Base-by-base conservation (phyloP, 345 rosid species). In the Eucalyptus cloeziana region DNA sequence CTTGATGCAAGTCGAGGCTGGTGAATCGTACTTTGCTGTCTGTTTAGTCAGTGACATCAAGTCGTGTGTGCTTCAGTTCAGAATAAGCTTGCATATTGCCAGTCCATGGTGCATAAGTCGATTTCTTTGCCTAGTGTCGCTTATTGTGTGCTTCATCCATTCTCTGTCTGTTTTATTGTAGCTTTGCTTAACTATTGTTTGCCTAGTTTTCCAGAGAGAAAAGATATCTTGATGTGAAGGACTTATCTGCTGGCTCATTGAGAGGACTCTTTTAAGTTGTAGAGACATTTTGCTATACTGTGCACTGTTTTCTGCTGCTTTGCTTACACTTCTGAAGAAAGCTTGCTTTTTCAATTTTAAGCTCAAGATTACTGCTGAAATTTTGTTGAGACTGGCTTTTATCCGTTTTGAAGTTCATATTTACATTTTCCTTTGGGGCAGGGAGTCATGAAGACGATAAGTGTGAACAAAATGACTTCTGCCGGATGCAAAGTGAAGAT, bases 401-500 rank as follows among this genome's bases (percentile, higher is more conserved):
- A 76, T 54, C 49, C 22, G 71, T 27, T 92, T 71, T 49, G 10
- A 40, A 51, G 47, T 54, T 86, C 13, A 5, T 37, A n/a, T 79
- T 52, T 81, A 15, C 58, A 79, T 71, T 58, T 25, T 69, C 24
- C 30, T 54, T n/a, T 19, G 25, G 27, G 47, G 86, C 91, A 97
- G 99, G 99, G 98, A 89, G 96, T 96, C 71, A 92, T 96, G 99
- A 97, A 97, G 94, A 87, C 95, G 0, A 91, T 95, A 76, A 97
- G 90, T 91, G 99, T 96, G 88, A 97, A 96, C 94, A 97, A 95
- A 89, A 87, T 96, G 96, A 96, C 96, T 22, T 93, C 96, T 88
- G 97, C 97, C 85, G 98, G 99, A 33, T 96, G 99, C 92, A 89
- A 93, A 87, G 97, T 97, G 86, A 96, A 97, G 88, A 95, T 97